phyloP scores from a whole-genome alignment of 2,329 filamentous ascomycete species.

The Colletotrichum viniferum region DNA sequence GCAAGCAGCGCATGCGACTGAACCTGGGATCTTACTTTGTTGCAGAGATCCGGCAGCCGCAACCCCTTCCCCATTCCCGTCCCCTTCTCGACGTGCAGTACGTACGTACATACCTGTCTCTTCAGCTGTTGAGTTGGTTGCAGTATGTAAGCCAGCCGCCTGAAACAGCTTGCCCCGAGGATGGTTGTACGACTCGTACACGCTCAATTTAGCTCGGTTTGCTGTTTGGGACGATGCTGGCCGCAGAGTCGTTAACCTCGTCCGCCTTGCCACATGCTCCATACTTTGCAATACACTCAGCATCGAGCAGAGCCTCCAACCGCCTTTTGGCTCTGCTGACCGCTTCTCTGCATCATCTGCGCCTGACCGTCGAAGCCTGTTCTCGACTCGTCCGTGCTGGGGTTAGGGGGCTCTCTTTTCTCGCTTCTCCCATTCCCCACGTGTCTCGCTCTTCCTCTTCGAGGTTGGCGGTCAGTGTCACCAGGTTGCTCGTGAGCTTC shows the following conservation, averaged over 20 bases:
- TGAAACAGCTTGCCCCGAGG: slow-evolving; percentile 12
- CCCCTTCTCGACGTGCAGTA: not conserved
- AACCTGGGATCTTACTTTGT: not conserved
- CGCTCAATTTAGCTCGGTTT: slow-evolving; percentile 3
- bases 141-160: not conserved
- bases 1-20: not conserved
- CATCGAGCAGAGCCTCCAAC: not conserved
- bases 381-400: slow-evolving; percentile 1
- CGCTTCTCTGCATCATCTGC: slow-evolving; percentile 3
- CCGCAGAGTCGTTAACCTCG: not conserved
- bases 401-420: not conserved
- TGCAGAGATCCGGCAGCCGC: not conserved
- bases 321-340: not conserved
- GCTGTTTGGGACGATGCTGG: slow-evolving; percentile 8
- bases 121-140: not conserved
- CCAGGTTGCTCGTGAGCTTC: slow-evolving; percentile 4
- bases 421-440: not conserved
- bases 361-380: not conserved
- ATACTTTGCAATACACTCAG: not conserved
- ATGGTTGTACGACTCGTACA: slow-evolving; percentile 6
- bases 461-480: not conserved
- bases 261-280: not conserved
- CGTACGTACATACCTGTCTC: not conserved
- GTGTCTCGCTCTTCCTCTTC: not conserved
- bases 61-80: not conserved